Evolutionary conservation across 2,329 filamentous ascomycete species (phyloP), one percentile per base, ranked within the genome.

Genomic region (Microdochium paspali): DNA sequence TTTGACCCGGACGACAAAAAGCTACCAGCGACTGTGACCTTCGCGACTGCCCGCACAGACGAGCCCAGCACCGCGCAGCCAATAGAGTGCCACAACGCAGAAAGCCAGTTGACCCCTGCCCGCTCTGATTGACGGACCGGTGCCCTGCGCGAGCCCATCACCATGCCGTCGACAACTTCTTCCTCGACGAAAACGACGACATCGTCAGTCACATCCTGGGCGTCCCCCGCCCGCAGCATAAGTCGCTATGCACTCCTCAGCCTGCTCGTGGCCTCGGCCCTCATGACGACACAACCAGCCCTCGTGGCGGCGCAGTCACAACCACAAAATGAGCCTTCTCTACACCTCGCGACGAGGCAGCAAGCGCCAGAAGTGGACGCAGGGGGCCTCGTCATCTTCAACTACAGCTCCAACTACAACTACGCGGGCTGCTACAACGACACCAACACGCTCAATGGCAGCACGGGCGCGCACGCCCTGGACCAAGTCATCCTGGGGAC

Each of bases 391-490:
- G 10, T 21, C 4, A 59, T 70, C 53, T 72, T 66, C 59, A 59
- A 58, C 44, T 56, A 55, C 32, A 61, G 63, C 5, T 51, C 55
- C 25, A 58, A 55, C 42, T 80, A 78, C 62, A 51, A 47, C 15
- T 80, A 80, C 61, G 58, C 62, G n/a, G 78, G 78, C 48, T 82
- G 79, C 65, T 80, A 65, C 64, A 77, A 78, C 54, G 78, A 82
- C 57, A 79, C 77, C 2, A 71, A 67, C n/a, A 63, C 65, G 32
- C 56, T 74, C 13, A 50, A 61, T 13, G 60, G 62, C 50, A 67
- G 73, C 4, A 64, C 65, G 24, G 64, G 64, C 44, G 58, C 50
- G 44, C 69, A 67, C 55, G 74, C 77, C 15, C 64, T 82, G 4
- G 53, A 61, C 20, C 68, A 65, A 43, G 71, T 71, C 44, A 58